phyloP scores from a whole-genome alignment of 257 asterid species.

The Penstemon davidsonii region DNA sequence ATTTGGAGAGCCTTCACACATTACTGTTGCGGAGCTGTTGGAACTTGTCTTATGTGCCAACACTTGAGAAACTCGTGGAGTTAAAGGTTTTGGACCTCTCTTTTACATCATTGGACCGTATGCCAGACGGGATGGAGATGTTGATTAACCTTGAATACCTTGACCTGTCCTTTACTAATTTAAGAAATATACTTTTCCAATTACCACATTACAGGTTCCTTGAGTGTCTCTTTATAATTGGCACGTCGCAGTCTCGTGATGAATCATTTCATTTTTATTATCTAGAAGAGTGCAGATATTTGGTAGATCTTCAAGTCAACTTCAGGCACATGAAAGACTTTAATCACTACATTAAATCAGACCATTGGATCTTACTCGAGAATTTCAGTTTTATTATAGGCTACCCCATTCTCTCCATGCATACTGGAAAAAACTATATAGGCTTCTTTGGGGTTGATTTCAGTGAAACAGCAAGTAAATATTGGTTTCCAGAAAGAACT shows the following conservation, averaged over 20 bases:
- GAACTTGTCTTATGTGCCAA: constrained; percentile 32
- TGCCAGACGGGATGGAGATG: too few species aligned
- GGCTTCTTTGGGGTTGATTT: constrained; percentile 24
- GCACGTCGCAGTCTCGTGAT: neutral
- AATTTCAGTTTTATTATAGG: constrained; percentile 35
- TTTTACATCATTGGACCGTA: too few species aligned
- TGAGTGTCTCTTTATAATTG: constrained; percentile 28
- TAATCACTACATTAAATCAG: constrained; percentile 13
- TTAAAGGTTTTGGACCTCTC: constrained; percentile 35
- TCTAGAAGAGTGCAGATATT: constrained; percentile 21
- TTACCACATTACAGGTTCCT: constrained; percentile 22
- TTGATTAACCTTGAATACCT: too few species aligned
- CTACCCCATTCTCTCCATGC: constrained; percentile 12
- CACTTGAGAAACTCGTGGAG: constrained; percentile 26
- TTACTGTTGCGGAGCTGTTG: constrained; percentile 38
- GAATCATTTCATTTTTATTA: neutral
- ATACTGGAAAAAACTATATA: constrained; percentile 24
- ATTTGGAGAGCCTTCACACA: constrained; percentile 29
- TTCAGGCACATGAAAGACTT: constrained; percentile 30
- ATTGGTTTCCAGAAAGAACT: constrained; percentile 19
- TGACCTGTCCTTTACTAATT: neutral
- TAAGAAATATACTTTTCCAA: neutral
- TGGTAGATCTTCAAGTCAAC: constrained; percentile 30
- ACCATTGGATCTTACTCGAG: constrained; percentile 31
- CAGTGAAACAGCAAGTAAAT: neutral